A percentile compares a stretch with the other conserved stretches of the same genome.
Conservation (phyloP, 2,329 filamentous ascomycete species). For the Cordyceps tenuipes region DNA sequence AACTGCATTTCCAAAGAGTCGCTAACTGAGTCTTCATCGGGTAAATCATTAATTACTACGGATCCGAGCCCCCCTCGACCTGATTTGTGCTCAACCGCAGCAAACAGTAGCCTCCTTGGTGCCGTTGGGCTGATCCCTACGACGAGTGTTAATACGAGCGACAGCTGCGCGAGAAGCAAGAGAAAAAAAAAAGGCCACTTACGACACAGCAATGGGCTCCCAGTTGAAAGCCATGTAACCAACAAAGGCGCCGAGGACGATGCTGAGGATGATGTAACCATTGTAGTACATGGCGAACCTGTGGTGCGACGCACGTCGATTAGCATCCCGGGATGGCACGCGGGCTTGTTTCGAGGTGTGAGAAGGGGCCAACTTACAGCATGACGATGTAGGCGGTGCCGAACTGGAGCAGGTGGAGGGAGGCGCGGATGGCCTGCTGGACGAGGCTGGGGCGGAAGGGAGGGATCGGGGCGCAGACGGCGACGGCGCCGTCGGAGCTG, state of each 20-base stretch:
- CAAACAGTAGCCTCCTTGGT: constrained; percentile 32
- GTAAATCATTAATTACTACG: neutral
- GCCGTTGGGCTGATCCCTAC: constrained; percentile 24
- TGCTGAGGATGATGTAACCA: constrained; percentile 72
- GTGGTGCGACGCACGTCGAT: neutral
- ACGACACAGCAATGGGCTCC: constrained; percentile 41
- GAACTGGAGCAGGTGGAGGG: constrained; percentile 64
- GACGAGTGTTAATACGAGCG: neutral
- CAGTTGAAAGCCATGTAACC: constrained; percentile 68
- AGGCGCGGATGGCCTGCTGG: constrained; percentile 59
- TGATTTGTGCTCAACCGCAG: constrained; percentile 26
- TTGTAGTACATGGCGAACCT: constrained; percentile 53
- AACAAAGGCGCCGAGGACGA: constrained; percentile 67
- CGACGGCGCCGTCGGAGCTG: constrained; percentile 8
- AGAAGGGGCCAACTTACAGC: constrained; percentile 34
- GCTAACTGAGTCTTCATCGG: neutral
- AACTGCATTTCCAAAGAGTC: neutral
- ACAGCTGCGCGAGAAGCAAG: neutral
- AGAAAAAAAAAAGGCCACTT: constrained; percentile 12
- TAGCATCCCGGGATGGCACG: neutral
- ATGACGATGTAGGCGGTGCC: constrained; percentile 73
- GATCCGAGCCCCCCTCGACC: neutral
- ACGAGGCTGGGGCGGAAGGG: constrained; percentile 48
- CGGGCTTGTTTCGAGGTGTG: neutral
- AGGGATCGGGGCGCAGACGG: constrained; percentile 16